phyloP scores from a whole-genome alignment of 2,329 filamentous ascomycete genomes.

The Emergomyces orientalis region DNA sequence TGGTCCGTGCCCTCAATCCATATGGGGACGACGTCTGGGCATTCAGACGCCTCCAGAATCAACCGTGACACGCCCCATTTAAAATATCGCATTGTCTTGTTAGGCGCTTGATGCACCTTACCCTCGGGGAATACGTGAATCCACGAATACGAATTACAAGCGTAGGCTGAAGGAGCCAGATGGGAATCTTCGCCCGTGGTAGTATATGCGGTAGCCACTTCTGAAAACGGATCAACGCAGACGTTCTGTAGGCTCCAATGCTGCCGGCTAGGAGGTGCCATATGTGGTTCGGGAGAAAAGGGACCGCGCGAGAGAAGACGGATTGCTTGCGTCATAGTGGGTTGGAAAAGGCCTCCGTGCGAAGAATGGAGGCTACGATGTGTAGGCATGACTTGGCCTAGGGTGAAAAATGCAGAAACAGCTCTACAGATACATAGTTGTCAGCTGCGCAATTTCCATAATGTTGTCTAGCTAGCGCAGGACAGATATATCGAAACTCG shows the following conservation, averaged over 20 bases:
- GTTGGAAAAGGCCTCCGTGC: constrained; percentile 79
- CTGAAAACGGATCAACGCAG: constrained; percentile 40
- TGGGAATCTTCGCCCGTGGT: constrained; percentile 42
- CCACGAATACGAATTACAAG: constrained; percentile 66
- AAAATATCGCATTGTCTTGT: constrained; percentile 82
- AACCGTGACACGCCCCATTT: constrained; percentile 93
- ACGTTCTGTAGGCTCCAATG: constrained; percentile 33
- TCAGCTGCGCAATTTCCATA: not conserved
- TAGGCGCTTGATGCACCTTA: constrained; percentile 77
- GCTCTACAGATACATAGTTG: constrained; percentile 40
- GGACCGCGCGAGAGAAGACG: constrained; percentile 65
- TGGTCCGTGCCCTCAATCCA: constrained; percentile 86
- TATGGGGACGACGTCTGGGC: constrained; percentile 83
- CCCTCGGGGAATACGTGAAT: constrained; percentile 95
- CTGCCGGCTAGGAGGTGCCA: constrained; percentile 27
- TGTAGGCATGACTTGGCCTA: constrained; percentile 83
- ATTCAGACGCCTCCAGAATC: constrained; percentile 79
- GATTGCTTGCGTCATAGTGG: constrained; percentile 77
- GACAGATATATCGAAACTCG: not conserved
- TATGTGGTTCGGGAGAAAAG: constrained; percentile 43
- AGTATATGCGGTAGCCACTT: constrained; percentile 34
- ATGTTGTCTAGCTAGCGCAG: not conserved
- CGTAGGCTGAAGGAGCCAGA: constrained; percentile 61
- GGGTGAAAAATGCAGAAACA: constrained; percentile 69
- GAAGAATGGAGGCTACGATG: constrained; percentile 71